Conservation (phyloP, 257 asterid species). For the Galeopsis tetrahit region DNA sequence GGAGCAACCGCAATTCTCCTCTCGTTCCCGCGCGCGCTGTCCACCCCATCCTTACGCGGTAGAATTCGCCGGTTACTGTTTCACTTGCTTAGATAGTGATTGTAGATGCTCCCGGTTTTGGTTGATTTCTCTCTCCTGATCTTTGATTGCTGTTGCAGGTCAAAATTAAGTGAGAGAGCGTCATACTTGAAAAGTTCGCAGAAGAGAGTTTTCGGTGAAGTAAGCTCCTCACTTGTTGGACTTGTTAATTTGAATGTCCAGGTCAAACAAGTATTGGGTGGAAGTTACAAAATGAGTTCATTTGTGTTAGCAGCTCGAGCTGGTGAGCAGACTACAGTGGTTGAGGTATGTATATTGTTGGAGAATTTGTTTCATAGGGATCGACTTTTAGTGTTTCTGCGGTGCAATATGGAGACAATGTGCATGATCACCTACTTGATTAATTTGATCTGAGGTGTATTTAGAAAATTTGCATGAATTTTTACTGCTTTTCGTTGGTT, state of each 20-base stretch:
- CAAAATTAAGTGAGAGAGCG: conserved; percentile 32
- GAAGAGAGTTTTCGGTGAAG: conserved; percentile 34
- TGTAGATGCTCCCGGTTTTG: neutral
- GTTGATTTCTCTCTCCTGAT: conserved; percentile 10
- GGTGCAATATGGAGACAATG: conserved; percentile 11
- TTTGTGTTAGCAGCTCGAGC: conserved; percentile 39
- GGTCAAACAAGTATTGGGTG: conserved; percentile 34
- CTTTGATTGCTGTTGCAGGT: conserved; percentile 33
- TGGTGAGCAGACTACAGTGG: conserved; percentile 41
- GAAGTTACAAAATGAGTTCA: conserved; percentile 26
- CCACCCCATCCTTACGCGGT: conserved; percentile 30
- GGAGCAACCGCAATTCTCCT: conserved; percentile 32
- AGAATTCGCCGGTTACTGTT: conserved; percentile 12
- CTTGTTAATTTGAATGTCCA: conserved; percentile 22
- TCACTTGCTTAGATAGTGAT: neutral
- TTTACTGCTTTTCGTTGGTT: conserved; percentile 5
- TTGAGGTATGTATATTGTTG: conserved; percentile 44
- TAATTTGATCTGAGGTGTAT: conserved; percentile 8
- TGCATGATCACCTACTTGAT: conserved; percentile 9
- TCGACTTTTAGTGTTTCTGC: neutral
- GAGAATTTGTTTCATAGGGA: neutral
- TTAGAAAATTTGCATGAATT: neutral
- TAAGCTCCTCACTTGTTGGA: conserved; percentile 28
- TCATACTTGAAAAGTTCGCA: conserved; percentile 19
- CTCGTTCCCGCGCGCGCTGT: conserved; percentile 35